Conservation (phyloP, 306 rosid genomes). For the Luffa acutangula region DNA sequence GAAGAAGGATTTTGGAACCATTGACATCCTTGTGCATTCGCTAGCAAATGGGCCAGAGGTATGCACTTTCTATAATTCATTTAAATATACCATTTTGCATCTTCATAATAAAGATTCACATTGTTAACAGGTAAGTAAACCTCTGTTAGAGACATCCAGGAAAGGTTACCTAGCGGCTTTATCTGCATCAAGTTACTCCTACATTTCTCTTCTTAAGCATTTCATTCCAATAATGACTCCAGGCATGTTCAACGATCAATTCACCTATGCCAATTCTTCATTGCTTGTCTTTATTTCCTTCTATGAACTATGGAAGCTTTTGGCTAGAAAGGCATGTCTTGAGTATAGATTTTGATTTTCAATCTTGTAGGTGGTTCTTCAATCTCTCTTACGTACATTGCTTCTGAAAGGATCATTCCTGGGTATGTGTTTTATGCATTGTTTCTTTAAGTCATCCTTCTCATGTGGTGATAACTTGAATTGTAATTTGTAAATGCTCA, state of each 20-base stretch:
- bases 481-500: constrained; percentile 11
- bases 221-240: constrained; percentile 78
- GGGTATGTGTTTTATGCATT: constrained; percentile 42
- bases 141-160: constrained; percentile 88
- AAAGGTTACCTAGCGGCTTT: constrained; percentile 90
- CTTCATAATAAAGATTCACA: constrained; percentile 8
- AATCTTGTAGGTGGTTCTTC: constrained; percentile 71
- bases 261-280: background rate
- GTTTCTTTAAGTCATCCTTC: background rate
- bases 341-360: constrained; percentile 4
- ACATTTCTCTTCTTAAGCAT: constrained; percentile 74
- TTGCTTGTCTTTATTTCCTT: background rate
- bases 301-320: background rate
- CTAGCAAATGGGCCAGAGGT: constrained; percentile 98
- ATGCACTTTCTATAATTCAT: constrained; percentile 3
- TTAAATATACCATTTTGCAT: background rate
- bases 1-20: constrained; percentile 81
- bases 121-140: constrained; percentile 62
- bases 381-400: constrained; percentile 80
- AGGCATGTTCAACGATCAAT: constrained; percentile 30
- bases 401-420: constrained; percentile 86
- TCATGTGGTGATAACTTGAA: background rate
- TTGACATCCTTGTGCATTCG: constrained; percentile 93
- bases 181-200: constrained; percentile 93
- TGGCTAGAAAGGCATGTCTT: background rate